phyloP scores from a whole-genome alignment of 371 early-diverging fungal species.

The Circinella minor region DNA sequence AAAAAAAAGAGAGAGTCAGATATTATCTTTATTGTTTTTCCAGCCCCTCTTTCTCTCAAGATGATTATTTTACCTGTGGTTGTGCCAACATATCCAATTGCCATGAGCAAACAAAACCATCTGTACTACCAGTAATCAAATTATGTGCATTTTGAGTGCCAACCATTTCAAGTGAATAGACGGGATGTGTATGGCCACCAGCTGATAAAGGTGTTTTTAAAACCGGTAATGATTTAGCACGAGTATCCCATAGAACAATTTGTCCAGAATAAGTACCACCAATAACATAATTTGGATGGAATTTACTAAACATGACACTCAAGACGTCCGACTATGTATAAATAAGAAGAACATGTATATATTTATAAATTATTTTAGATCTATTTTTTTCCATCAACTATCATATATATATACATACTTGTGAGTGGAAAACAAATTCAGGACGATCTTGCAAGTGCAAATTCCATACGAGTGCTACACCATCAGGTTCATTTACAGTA shows the following conservation, averaged over 20 bases:
- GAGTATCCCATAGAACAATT: conserved; percentile 95
- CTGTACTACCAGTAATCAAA: conserved; percentile 89
- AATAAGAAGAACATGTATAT: neutral
- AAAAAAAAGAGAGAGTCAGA: neutral
- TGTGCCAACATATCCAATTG: conserved; percentile 95
- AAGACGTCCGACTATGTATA: conserved; percentile 85
- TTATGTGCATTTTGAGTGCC: conserved; percentile 96
- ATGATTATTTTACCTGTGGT: conserved; percentile 65
- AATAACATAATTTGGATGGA: conserved; percentile 89
- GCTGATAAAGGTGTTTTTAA: conserved; percentile 88
- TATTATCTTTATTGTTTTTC: neutral
- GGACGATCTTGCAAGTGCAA: conserved; percentile 85
- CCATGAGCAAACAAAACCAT: conserved; percentile 96
- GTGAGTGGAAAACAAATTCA: conserved; percentile 93
- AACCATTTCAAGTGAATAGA: conserved; percentile 86
- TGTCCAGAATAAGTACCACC: conserved; percentile 98
- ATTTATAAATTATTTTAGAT: neutral
- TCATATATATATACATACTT: conserved; percentile 42
- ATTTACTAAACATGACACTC: conserved; percentile 86
- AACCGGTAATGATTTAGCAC: conserved; percentile 86
- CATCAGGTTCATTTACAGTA: conserved; percentile 92
- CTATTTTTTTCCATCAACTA: neutral
- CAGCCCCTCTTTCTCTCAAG: neutral
- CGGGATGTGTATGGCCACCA: conserved; percentile 95
- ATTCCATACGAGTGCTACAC: conserved; percentile 94